Base-by-base conservation (phyloP, 2,329 filamentous ascomycete genomes). In the Pseudogymnoascus sp. region DNA sequence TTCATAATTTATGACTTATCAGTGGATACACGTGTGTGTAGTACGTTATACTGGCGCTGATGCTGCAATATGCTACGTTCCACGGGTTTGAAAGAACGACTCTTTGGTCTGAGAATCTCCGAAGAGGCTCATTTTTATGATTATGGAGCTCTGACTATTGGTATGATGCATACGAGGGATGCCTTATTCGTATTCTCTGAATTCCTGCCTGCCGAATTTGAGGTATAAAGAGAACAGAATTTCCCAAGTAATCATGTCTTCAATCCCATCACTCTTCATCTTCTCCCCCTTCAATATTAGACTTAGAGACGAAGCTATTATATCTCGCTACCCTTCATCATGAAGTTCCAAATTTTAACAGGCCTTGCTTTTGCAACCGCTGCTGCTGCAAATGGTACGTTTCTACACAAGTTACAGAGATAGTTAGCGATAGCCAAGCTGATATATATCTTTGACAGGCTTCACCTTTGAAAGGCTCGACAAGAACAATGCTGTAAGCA, bases 401-500 rank as follows among this genome's bases (percentile, higher is more conserved):
- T 38, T 29, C 12, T 4, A 17, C 5, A 12, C 2, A 21, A 21
- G 21, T 21, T 27, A 6, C 10, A 10, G 29, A n/a, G 21, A 33
- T 5, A 6, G 36, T 5, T 27, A 1, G 9, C 6, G 15, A 38
- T 60, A 3, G 17, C 5, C 8, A 33, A n/a, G 44, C 44, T 51
- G 8, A 51, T 51, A 51, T 51, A n/a, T 51, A 17, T 8, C 2
- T 29, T 9, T 60, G 38, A 2, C 2, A 29, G 61, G 38, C 5
- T 62, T 62, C 67, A 72, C 68, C 7, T 74, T 72, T 60, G 74
- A 75, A 66, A 71, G 73, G 31, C 69, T 75, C 12, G 66, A 75
- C 63, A 75, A 71, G 64, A 68, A 72, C 63, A 66, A 74, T 58
- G 68, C 72, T 8, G 69, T 72, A 64, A 62, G 67, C 27, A 41